A percentile compares a stretch with the other conserved stretches of the same genome.
These are phyloP conservation scores for Boletus sp. DNA, from an alignment of 768 basidiomycete genomes.

Conservation along the genomic window DNA sequence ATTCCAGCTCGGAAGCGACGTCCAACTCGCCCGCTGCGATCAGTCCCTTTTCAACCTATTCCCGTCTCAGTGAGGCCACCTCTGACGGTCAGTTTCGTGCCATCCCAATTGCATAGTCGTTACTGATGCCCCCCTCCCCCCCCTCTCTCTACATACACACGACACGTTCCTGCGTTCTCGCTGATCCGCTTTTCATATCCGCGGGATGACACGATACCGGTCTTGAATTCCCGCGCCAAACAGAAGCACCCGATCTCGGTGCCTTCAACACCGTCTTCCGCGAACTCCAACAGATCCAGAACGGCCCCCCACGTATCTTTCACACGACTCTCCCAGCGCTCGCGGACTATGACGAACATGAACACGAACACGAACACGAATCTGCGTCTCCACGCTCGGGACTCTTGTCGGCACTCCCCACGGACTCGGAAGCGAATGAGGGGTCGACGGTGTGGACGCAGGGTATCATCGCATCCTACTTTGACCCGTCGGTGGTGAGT, in stretches of 20 bases:
- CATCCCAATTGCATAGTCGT: neutral
- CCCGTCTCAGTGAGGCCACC: constrained; percentile 46
- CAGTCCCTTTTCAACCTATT: constrained; percentile 39
- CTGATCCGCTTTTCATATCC: constrained; percentile 13
- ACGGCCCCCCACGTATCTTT: constrained; percentile 33
- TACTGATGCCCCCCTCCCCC: neutral
- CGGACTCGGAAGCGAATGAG: constrained; percentile 38
- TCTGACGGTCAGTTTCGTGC: constrained; percentile 41
- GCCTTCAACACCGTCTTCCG: constrained; percentile 68
- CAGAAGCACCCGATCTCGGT: constrained; percentile 70
- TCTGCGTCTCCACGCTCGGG: constrained; percentile 29
- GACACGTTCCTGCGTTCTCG: constrained; percentile 1
- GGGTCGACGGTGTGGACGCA: constrained; percentile 68
- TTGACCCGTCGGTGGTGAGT: constrained; percentile 36
- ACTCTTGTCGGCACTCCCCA: constrained; percentile 20
- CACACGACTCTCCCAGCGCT: constrained; percentile 15
- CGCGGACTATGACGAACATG: constrained; percentile 20
- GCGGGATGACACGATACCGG: neutral
- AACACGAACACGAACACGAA: constrained; percentile 21
- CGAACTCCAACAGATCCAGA: constrained; percentile 59
- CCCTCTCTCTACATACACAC: neutral
- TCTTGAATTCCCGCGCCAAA: neutral
- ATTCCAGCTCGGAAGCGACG: constrained; percentile 36
- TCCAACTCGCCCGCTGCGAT: constrained; percentile 33
- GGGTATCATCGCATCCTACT: constrained; percentile 55